Evolutionary conservation across 176 grass and related monocot species (phyloP), one percentile per base, ranked within the genome.

Genomic region (Ananas comosus): DNA sequence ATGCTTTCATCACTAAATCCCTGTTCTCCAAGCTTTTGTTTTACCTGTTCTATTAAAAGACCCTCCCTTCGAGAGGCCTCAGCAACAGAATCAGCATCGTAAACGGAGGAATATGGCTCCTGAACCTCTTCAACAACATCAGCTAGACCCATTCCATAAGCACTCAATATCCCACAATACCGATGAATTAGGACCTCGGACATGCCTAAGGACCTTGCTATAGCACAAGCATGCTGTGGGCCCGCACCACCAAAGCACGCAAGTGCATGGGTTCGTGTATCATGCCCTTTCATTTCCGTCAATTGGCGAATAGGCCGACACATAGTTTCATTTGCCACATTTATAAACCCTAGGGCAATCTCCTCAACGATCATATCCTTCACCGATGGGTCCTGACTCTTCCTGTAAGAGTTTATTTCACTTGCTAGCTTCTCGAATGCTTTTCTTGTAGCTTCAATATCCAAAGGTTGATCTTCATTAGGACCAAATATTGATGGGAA

Each of bases 291-390:
- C 93, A 96, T 92, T 84, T 96, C 93, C 0, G 93, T 96, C 64
- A 96, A 67, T 74, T 96, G 86, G 51, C 93, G 86, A 74, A 96
- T 96, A 16, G 93, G 93, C 1, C 93, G 79, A 58, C 93, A 96
- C 89, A 97, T 97, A 49, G 93, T 85, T 76, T 97, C 93, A 72
- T 92, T 92, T 77, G 93, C 93, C 4, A 97, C 93, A 81, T 97
- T 87, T 21, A 90, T 86, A 81, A 97, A 92, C 13, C 93, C 93
- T 70, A 92, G 79, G n/a, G 89, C 93, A 77, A 92, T 92, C 54
- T 97, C 93, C 71, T 92, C 89, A 57, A 97, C 23, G 49, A 81
- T 72, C 89, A 97, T 90, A 61, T 83, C 82, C 64, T 97, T 92
- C 5, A 33, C 80, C 66, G 50, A 90, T 48, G 84, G 68, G 11